phyloP scores from a whole-genome alignment of 306 rosid species.

The Alnus glutinosa region DNA sequence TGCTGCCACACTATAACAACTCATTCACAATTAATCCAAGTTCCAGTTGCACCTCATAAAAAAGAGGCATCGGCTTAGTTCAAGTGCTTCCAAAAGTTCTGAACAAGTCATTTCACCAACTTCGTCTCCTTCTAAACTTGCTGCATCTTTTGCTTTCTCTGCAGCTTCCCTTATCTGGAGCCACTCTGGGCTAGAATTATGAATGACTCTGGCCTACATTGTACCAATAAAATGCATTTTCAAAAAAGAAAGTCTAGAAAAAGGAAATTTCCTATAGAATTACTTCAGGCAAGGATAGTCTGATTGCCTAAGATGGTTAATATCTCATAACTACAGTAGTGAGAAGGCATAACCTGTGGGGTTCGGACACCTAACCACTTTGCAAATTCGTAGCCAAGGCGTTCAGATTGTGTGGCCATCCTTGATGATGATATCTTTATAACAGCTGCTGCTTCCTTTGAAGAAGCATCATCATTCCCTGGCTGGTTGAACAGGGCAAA shows the following conservation, averaged over 20 bases:
- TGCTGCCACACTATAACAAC: slow-evolving; percentile 20
- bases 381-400: slow-evolving; percentile 90
- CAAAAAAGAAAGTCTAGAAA: neutral
- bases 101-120: slow-evolving; percentile 79
- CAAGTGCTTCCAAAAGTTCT: slow-evolving; percentile 98
- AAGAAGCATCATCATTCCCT: slow-evolving; percentile 40
- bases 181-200: slow-evolving; percentile 83
- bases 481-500: slow-evolving; percentile 73
- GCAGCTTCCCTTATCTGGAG: slow-evolving; percentile 89
- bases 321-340: slow-evolving; percentile 9
- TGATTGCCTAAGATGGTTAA: slow-evolving; percentile 22
- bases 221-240: slow-evolving; percentile 19
- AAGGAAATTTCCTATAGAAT: slow-evolving; percentile 14
- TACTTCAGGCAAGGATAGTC: slow-evolving; percentile 17
- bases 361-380: slow-evolving; percentile 84
- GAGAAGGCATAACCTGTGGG: slow-evolving; percentile 67
- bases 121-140: slow-evolving; percentile 74
- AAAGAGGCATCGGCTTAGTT: slow-evolving; percentile 84
- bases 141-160: slow-evolving; percentile 76
- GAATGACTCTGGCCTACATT: slow-evolving; percentile 85
- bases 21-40: slow-evolving; percentile 9
- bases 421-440: slow-evolving; percentile 88
- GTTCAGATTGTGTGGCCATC: slow-evolving; percentile 95
- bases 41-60: slow-evolving; percentile 66
- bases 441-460: slow-evolving; percentile 85